Base-by-base conservation (phyloP, 1,284 basidiomycete genomes). In the Moesziomyces sp. region DNA sequence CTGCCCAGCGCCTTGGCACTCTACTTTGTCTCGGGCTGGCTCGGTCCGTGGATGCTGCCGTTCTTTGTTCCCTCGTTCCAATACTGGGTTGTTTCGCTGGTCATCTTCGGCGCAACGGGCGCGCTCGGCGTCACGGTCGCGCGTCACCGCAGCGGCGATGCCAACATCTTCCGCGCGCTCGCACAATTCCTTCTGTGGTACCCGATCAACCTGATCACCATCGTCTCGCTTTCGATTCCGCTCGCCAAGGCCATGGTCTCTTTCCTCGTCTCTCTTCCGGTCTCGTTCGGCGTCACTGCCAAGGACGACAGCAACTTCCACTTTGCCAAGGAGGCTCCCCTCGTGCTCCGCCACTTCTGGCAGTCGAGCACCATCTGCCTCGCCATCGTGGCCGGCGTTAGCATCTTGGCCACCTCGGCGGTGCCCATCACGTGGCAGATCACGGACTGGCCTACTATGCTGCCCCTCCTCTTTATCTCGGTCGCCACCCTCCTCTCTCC, bases 241-340 rank as follows among this genome's bases (percentile, higher is more conserved):
- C 89, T 93, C 84, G 91, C 91, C 3, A 92, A 91, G 85, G 89
- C 93, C 84, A 94, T 94, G 86, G 89, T 93, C 23, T 89, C 91
- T 0, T 92, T 93, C 83, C 64, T 92, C 61, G 90, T 93, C 84
- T 91, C 91, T 3, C 92, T 92, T 84, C 89, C 93, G 83, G 93
- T 94, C 86, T 89, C 88, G 13, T 93, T 91, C 91, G 89, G 63
- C 9, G 61, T 76, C 2, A 79, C 77, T n/a, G 33, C 63, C 69
- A 78, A 79, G 67, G 73, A 76, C 30, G 64, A 77, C 35, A 54
- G 53, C 50, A 93, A 93, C 84, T 93, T 94, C 86, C 94, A 92
- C 89, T 88, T 91, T 53, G 93, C 88, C 30, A 30, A 30, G 30
- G 30, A 94, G 83, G 89, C 93, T 10, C 93, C 93, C 0, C 89